Percentiles rank a stretch among this genome's conserved stretches.
Conservation (phyloP, 441 rosid species). For the Rhodomyrtus psidioides region DNA sequence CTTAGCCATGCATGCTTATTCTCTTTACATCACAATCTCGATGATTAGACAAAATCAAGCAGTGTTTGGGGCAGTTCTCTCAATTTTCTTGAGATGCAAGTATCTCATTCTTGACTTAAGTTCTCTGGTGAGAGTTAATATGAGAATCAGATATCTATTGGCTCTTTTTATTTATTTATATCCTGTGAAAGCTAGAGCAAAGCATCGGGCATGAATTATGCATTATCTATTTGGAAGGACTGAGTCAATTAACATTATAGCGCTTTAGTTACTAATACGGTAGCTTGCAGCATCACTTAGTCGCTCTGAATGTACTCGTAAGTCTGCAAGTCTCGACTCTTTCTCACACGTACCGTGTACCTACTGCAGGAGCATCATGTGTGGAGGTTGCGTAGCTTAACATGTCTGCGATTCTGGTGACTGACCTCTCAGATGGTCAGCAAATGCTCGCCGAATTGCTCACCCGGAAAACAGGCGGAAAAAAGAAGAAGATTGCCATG, state of each 20-base stretch:
- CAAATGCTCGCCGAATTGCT: background rate
- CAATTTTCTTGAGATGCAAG: background rate
- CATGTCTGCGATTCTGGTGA: background rate
- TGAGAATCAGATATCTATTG: background rate
- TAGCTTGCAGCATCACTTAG: background rate
- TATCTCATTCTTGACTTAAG: background rate
- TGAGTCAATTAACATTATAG: background rate
- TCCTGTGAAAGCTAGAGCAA: background rate
- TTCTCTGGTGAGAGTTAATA: background rate
- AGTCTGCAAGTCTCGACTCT: background rate
- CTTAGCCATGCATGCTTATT: background rate
- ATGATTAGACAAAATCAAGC: background rate
- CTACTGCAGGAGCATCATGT: conserved; percentile 58
- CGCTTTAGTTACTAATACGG: accelerated
- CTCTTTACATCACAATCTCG: background rate
- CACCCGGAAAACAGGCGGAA: background rate
- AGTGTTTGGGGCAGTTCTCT: background rate
- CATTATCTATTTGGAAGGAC: background rate
- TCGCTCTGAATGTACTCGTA: accelerated
- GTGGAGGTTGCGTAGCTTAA: conserved; percentile 80
- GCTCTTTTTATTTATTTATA: background rate
- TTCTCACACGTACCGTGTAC: background rate
- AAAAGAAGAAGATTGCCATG: background rate
- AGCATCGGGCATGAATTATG: background rate
- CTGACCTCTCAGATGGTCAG: background rate